Base-by-base conservation (phyloP, 176 grass and related monocot genomes). In the Echinochloa phyllopogon region DNA sequence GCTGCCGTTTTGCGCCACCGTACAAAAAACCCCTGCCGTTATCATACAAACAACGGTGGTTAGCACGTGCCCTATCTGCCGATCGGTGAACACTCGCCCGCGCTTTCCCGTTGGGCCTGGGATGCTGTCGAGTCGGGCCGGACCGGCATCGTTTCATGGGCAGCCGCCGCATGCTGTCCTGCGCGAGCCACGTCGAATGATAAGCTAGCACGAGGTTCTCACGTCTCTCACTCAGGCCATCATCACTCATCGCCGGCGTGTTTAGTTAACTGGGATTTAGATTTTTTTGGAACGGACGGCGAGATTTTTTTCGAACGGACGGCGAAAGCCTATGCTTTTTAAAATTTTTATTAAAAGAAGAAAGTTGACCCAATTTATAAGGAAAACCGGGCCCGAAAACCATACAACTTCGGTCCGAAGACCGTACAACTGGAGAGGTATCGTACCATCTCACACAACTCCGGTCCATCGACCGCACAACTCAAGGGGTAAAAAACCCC, bases 111-210 rank as follows among this genome's bases (percentile, higher is more conserved):
- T n/a, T 13, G 77, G 40, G 11, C 0, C 15, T 8, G 82, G 66
- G 70, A 89, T 86, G 77, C 77, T 82, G 83, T 77, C 70, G 71
- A 88, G 86, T 9, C 29, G 63, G 55, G 51, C 21, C 42, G 51
- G 59, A 12, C 33, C 58, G 50, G 76, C 75, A 89, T 53, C 75
- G 53, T 10, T 75, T 86, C 63, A 76, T 85, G 82, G 76, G 52
- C 61, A 24, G 62, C 27, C 61, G 72, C 51, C 83, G 71, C 77
- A 45, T 58, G 87, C 87, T 81, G 87, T 89, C 77, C 70, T 61
- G 33, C 9, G 0, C 43, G 42, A 57, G 43, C 61, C 50, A 20
- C 52, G 68, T 76, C 77, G 62, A 85, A 89, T 85, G 77, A 85
- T 24, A 12, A 12, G 21, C 6, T 84, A 63, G 16, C 76, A 65